Evolutionary conservation across 148 eudicot species (phyloP).

Genomic region (Arctostaphylos glauca): DNA sequence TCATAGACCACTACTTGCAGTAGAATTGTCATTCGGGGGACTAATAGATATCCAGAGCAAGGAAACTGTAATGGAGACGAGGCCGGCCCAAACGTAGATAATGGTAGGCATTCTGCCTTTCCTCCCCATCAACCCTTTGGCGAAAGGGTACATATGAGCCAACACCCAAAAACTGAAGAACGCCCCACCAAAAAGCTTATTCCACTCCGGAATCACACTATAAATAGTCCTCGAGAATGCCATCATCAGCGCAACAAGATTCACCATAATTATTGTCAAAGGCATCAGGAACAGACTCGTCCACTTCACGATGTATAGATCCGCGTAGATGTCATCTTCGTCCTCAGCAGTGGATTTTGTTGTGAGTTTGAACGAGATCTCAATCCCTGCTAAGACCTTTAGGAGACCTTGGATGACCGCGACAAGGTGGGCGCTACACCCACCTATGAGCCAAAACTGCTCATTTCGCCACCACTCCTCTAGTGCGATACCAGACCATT

Average conservation of each 20-base stretch:
- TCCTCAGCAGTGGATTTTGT: slow-evolving; percentile 72
- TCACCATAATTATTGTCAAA: slow-evolving; percentile 57
- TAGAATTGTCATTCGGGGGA: slow-evolving; percentile 41
- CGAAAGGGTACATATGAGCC: slow-evolving; percentile 87
- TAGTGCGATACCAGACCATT: slow-evolving; percentile 84
- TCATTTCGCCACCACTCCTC: slow-evolving; percentile 95
- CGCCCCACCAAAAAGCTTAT: slow-evolving; percentile 57
- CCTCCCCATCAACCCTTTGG: slow-evolving; percentile 83
- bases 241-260: slow-evolving; percentile 54
- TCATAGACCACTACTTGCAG: slow-evolving; percentile 12
- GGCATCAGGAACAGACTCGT: slow-evolving; percentile 74
- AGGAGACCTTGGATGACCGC: slow-evolving; percentile 84
- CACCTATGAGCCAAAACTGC: slow-evolving; percentile 92
- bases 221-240: slow-evolving; percentile 63
- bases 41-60: slow-evolving; percentile 72
- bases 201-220: slow-evolving; percentile 81
- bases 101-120: slow-evolving; percentile 78
- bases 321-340: slow-evolving; percentile 73
- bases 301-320: slow-evolving; percentile 72
- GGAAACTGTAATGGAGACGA: slow-evolving; percentile 66
- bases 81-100: slow-evolving; percentile 77
- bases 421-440: slow-evolving; percentile 79
- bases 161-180: slow-evolving; percentile 20
- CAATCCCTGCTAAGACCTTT: slow-evolving; percentile 76
- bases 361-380: slow-evolving; percentile 79